These are phyloP conservation scores for Ceraceosorus bombacis DNA, from an alignment of 1,284 basidiomycete species.

Conservation along the genomic window DNA sequence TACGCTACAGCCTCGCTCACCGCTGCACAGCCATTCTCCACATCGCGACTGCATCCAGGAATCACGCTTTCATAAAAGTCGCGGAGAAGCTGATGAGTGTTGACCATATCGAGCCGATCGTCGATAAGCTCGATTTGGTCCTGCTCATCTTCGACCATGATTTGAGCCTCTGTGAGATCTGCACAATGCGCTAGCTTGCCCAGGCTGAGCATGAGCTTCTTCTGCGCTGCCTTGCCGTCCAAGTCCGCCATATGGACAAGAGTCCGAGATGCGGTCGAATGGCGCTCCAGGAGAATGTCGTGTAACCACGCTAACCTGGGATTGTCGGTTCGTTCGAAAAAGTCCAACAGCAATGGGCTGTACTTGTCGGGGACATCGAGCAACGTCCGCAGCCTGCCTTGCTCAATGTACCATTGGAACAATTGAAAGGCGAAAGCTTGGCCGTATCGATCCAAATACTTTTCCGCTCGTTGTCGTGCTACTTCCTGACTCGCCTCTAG, in stretches of 20 bases:
- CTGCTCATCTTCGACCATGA: constrained; percentile 26
- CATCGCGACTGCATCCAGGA: not conserved
- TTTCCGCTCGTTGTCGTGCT: constrained; percentile 50
- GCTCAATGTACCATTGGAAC: constrained; percentile 62
- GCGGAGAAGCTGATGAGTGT: constrained; percentile 52
- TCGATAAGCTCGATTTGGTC: constrained; percentile 50
- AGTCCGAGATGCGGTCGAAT: constrained; percentile 60
- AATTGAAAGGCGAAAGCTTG: constrained; percentile 78
- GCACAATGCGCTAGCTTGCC: constrained; percentile 79
- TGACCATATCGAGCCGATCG: constrained; percentile 54
- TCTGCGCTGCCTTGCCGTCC: constrained; percentile 48
- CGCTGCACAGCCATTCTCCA: not conserved
- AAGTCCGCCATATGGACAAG: constrained; percentile 58
- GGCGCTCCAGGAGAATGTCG: constrained; percentile 66
- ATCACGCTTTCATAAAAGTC: not conserved
- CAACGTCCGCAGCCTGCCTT: constrained; percentile 63
- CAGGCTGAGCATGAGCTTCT: constrained; percentile 77
- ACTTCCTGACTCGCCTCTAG: constrained; percentile 52
- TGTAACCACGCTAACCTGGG: constrained; percentile 75
- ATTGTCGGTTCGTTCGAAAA: constrained; percentile 62
- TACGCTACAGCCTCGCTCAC: not conserved
- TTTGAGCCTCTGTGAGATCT: constrained; percentile 15
- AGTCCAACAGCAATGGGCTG: constrained; percentile 62
- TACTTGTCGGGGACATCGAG: constrained; percentile 65
- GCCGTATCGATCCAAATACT: constrained; percentile 72